A percentile compares a stretch with the other conserved stretches of the same genome.
These are phyloP conservation scores for Cyberlindnera japonica DNA, from an alignment of 805 yeast genomes.

Conservation along the genomic window DNA sequence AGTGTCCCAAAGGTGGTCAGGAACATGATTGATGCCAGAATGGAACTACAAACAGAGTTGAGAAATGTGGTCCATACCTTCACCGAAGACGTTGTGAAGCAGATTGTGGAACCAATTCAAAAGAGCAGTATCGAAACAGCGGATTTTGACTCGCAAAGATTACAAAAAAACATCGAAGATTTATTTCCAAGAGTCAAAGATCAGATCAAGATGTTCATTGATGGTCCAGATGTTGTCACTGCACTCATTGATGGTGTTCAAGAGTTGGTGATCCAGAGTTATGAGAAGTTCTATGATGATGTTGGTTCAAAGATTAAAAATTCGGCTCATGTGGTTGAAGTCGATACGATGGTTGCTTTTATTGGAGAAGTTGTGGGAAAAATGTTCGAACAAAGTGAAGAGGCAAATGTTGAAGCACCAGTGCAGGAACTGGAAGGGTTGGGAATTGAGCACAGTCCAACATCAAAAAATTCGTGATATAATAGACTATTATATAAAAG, in stretches of 20 bases:
- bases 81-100: constrained; percentile 52
- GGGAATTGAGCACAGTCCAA: neutral
- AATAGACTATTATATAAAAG: neutral
- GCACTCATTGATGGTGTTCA: constrained; percentile 62
- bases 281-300: constrained; percentile 47
- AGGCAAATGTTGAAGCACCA: neutral
- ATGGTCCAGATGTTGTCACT: constrained; percentile 48
- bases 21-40: constrained; percentile 74
- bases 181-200: constrained; percentile 54
- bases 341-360: constrained; percentile 55
- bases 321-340: constrained; percentile 54
- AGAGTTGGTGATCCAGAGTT: constrained; percentile 54
- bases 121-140: constrained; percentile 24
- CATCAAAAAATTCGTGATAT: neutral
- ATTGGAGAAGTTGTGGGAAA: constrained; percentile 35
- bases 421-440: neutral
- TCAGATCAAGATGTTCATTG: constrained; percentile 51
- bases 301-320: constrained; percentile 24
- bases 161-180: constrained; percentile 48
- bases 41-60: constrained; percentile 70
- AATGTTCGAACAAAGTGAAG: constrained; percentile 29
- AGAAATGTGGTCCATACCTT: constrained; percentile 60
- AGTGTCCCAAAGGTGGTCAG: constrained; percentile 77
- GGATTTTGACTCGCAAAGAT: constrained; percentile 33
- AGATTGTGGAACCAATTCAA: constrained; percentile 46